Percentiles rank a stretch among this genome's conserved stretches.
phyloP scores from a whole-genome alignment of 108 stramenopile genomes.

The Cyclotella distinguenda region DNA sequence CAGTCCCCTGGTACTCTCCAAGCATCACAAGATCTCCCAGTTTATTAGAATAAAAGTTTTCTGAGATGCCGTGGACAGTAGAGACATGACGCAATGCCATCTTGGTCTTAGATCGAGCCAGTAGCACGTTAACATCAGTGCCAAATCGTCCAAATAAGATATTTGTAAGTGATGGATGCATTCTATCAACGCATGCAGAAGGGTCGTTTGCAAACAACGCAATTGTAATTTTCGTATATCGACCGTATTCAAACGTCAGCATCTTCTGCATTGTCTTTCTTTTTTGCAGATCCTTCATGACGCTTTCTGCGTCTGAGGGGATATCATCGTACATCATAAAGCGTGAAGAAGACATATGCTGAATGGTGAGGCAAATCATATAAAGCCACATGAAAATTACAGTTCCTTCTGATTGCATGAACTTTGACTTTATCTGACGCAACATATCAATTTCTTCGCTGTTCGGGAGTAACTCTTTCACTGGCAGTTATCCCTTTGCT shows the following conservation, averaged over 20 bases:
- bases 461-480: conserved; percentile 3
- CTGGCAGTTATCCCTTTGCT: background rate
- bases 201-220: conserved; percentile 4
- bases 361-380: no score
- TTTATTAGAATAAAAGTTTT: background rate
- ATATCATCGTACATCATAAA: no score
- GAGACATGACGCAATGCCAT: background rate
- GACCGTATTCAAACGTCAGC: conserved; percentile 13
- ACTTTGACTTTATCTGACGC: no score
- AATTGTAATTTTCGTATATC: background rate
- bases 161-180: conserved; percentile 5
- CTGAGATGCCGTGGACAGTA: conserved; percentile 2
- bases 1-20: conserved; percentile 22
- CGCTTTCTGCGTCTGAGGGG: no score
- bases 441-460: background rate
- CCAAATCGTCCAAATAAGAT: background rate
- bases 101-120: background rate
- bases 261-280: conserved; percentile 18
- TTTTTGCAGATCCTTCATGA: no score
- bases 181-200: conserved; percentile 20
- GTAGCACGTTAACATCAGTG: background rate
- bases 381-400: no score
- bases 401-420: no score
- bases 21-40: background rate
- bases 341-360: no score